Conservation (phyloP, 2,329 filamentous ascomycete genomes). For the Ploettnerulaceae sp. region DNA sequence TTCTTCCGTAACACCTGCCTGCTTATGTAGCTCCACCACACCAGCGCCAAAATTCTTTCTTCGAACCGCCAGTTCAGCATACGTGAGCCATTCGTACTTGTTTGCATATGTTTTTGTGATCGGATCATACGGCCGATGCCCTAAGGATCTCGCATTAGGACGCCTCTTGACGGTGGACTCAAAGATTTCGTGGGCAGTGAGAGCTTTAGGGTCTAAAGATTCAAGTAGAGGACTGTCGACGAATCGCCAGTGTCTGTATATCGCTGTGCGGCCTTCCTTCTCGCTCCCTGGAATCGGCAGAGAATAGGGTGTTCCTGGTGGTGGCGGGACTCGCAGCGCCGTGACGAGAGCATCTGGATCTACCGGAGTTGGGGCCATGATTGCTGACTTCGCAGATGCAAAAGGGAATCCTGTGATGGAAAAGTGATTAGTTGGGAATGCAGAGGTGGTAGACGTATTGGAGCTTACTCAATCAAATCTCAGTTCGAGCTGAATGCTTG, state of each 20-base stretch:
- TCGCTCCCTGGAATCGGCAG: conserved; percentile 72
- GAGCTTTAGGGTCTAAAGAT: conserved; percentile 64
- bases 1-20: conserved; percentile 58
- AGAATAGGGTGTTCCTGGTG: conserved; percentile 57
- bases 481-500: no score
- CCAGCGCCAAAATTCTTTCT: conserved; percentile 83
- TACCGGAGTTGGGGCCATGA: conserved; percentile 25
- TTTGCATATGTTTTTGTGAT: conserved; percentile 65
- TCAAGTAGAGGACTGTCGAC: conserved; percentile 65
- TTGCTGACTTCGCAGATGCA: no score
- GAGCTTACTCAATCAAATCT: no score
- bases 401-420: no score
- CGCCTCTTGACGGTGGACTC: conserved; percentile 59
- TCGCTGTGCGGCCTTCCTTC: conserved; percentile 62
- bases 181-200: conserved; percentile 76
- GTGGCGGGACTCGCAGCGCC: conserved; percentile 26
- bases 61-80: conserved; percentile 70
- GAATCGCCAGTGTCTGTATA: conserved; percentile 82
- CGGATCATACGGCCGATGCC: conserved; percentile 74
- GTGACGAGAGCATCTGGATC: conserved; percentile 27
- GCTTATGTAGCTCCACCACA: conserved; percentile 74
- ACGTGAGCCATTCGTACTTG: conserved; percentile 75
- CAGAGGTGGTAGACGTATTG: no score
- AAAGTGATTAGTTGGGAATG: no score
- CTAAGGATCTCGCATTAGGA: conserved; percentile 69